Evolutionary conservation across 805 yeast species (phyloP).

Genomic region (Cyberlindnera amylophila): DNA sequence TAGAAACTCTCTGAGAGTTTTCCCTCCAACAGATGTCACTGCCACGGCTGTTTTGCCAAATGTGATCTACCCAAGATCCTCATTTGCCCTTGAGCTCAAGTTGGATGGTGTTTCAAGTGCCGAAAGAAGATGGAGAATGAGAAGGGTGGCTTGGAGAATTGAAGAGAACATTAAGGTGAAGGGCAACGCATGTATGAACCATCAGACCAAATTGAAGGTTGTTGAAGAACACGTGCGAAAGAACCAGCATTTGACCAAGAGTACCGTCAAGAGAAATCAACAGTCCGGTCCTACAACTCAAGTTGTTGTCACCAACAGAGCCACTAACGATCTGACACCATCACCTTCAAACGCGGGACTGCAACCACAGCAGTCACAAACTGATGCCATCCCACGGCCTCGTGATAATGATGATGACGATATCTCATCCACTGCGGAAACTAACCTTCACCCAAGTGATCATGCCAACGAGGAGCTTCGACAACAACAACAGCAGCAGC

Average conservation of each 20-base stretch:
- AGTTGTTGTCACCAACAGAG: conserved; percentile 29
- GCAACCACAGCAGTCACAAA: conserved; percentile 9
- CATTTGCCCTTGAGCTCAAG: conserved; percentile 77
- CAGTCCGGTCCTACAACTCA: conserved; percentile 37
- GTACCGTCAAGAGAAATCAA: conserved; percentile 34
- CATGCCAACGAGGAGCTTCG: conserved; percentile 31
- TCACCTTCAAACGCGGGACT: conserved; percentile 14
- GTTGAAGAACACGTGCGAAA: conserved; percentile 40
- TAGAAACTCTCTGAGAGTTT: conserved; percentile 80
- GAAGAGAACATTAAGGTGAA: conserved; percentile 75
- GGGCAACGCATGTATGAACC: conserved; percentile 54
- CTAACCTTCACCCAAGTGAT: conserved; percentile 29
- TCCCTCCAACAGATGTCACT: conserved; percentile 91
- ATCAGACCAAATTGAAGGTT: conserved; percentile 45
- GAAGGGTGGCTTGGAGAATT: conserved; percentile 82
- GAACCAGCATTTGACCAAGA: conserved; percentile 20
- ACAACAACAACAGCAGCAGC: conserved; percentile 25
- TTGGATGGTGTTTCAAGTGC: conserved; percentile 64
- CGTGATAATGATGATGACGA: conserved; percentile 13
- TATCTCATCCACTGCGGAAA: conserved; percentile 7
- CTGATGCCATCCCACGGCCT: conserved; percentile 2
- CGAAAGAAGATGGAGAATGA: conserved; percentile 83
- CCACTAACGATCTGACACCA: conserved; percentile 13
- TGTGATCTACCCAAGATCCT: conserved; percentile 82
- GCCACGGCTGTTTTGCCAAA: conserved; percentile 87